These are phyloP conservation scores for Rubia balearica DNA, from an alignment of 305 asterid genomes.

Conservation along the genomic window DNA sequence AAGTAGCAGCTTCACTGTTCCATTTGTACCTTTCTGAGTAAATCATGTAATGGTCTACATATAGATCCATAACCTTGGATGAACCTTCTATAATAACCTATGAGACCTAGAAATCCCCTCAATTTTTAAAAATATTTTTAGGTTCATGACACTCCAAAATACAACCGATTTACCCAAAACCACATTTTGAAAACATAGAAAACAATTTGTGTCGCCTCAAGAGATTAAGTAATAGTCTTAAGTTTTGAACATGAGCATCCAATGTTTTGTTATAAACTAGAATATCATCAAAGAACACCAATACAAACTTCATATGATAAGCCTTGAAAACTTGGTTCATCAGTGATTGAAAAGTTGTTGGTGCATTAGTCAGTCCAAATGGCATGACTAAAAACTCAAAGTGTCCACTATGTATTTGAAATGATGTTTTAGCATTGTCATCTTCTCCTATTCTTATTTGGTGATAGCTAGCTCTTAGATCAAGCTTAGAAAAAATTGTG, in stretches of 20 bases:
- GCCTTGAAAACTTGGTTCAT: not conserved
- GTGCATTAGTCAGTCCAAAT: not conserved
- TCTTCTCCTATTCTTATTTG: not conserved
- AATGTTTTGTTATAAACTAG: not conserved
- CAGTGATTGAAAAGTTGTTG: not conserved
- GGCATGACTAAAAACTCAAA: not conserved
- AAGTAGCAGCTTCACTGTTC: not conserved
- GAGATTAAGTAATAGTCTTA: not conserved
- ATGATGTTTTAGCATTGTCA: not conserved
- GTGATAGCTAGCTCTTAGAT: not conserved
- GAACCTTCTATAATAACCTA: not conserved
- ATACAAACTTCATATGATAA: not conserved
- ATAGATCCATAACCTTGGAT: not conserved
- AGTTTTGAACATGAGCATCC: not conserved
- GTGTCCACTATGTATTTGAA: not conserved
- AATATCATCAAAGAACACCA: not conserved
- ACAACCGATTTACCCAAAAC: not conserved
- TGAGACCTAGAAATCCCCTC: not conserved
- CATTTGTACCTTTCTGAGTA: too few relatives aligned
- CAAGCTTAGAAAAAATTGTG: too few relatives aligned
- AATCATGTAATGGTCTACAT: not conserved
- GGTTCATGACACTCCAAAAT: not conserved
- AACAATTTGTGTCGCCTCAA: not conserved
- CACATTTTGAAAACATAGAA: not conserved
- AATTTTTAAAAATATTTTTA: not conserved